Percentiles rank a stretch among this genome's conserved stretches.
phyloP scores from a whole-genome alignment of 1,139 yeast genomes.

The Saccharomyces uvarum region DNA sequence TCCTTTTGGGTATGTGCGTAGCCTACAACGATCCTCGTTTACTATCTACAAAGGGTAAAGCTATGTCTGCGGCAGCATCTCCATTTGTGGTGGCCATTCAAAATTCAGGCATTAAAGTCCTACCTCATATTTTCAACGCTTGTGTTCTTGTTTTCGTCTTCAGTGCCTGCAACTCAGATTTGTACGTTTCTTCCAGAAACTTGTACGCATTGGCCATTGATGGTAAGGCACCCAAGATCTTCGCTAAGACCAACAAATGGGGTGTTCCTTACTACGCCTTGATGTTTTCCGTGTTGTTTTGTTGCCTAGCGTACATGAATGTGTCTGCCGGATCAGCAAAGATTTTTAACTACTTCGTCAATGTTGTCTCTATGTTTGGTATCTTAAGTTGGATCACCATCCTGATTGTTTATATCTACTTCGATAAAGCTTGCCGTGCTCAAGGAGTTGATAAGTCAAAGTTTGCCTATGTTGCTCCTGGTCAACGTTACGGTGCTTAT shows the following conservation, averaged over 20 bases:
- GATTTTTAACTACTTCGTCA: slow-evolving; percentile 61
- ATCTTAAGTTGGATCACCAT: slow-evolving; percentile 63
- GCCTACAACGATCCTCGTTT: slow-evolving; percentile 54
- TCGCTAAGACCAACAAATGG: slow-evolving; percentile 50
- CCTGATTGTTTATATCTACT: slow-evolving; percentile 53
- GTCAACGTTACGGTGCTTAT: slow-evolving; percentile 60
- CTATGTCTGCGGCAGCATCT: slow-evolving; percentile 63
- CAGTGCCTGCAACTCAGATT: slow-evolving; percentile 66
- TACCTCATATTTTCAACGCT: slow-evolving; percentile 63
- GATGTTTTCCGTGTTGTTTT: slow-evolving; percentile 38
- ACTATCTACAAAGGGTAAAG: slow-evolving; percentile 30
- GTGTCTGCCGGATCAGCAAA: slow-evolving; percentile 46
- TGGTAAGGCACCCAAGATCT: slow-evolving; percentile 56
- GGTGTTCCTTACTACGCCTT: slow-evolving; percentile 60
- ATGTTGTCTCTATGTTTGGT: slow-evolving; percentile 65
- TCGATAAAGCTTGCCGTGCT: slow-evolving; percentile 56
- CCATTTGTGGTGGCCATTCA: slow-evolving; percentile 62
- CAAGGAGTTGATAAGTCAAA: slow-evolving; percentile 46
- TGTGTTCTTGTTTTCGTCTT: slow-evolving; percentile 61
- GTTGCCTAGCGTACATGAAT: slow-evolving; percentile 56
- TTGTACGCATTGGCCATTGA: slow-evolving; percentile 55
- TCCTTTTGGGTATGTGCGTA: slow-evolving; percentile 68
- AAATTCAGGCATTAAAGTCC: slow-evolving; percentile 52
- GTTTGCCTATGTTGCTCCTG: slow-evolving; percentile 55
- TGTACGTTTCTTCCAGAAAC: slow-evolving; percentile 64